These are phyloP conservation scores for Trichoderma virens DNA, from an alignment of 495 filamentous ascomycete species.

Conservation along the genomic window DNA sequence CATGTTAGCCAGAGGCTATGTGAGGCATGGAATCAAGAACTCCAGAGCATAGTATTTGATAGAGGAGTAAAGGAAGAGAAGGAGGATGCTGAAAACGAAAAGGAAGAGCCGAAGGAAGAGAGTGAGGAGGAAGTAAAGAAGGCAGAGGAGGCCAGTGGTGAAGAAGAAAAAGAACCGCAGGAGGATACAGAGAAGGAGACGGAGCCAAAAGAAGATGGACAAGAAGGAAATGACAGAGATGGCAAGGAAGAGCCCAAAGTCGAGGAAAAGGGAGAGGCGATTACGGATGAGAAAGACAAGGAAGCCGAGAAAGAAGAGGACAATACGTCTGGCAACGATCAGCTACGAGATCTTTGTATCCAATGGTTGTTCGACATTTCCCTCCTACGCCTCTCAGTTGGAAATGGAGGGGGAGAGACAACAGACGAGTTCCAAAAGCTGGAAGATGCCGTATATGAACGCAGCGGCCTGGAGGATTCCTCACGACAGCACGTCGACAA, in stretches of 20 bases:
- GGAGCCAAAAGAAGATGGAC: slow-evolving; percentile 10
- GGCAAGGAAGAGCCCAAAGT: slow-evolving; percentile 6
- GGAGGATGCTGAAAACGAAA: slow-evolving; percentile 8
- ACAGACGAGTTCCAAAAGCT: slow-evolving; percentile 37
- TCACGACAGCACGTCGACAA: slow-evolving; percentile 45
- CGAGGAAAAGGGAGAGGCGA: slow-evolving; percentile 12
- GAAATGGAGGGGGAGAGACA: neutral
- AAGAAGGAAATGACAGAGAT: slow-evolving; percentile 13
- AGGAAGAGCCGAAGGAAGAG: slow-evolving; percentile 17
- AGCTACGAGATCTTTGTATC: slow-evolving; percentile 47
- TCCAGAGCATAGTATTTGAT: slow-evolving; percentile 16
- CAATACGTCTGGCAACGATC: slow-evolving; percentile 17
- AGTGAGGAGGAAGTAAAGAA: slow-evolving; percentile 10
- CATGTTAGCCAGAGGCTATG: slow-evolving; percentile 39
- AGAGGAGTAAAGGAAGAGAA: slow-evolving; percentile 6
- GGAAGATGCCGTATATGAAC: slow-evolving; percentile 37
- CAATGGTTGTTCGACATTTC: slow-evolving; percentile 75
- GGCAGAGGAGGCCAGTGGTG: slow-evolving; percentile 10
- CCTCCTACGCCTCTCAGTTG: slow-evolving; percentile 41
- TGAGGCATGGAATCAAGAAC: slow-evolving; percentile 30
- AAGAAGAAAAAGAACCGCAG: slow-evolving; percentile 27
- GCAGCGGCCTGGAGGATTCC: slow-evolving; percentile 36
- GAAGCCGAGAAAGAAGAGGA: slow-evolving; percentile 13
- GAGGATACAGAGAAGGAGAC: slow-evolving; percentile 13
- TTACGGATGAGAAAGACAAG: slow-evolving; percentile 31